These are phyloP conservation scores for Fusarium brachygibbosum DNA, from an alignment of 2,329 filamentous ascomycete species.

Conservation along the genomic window DNA sequence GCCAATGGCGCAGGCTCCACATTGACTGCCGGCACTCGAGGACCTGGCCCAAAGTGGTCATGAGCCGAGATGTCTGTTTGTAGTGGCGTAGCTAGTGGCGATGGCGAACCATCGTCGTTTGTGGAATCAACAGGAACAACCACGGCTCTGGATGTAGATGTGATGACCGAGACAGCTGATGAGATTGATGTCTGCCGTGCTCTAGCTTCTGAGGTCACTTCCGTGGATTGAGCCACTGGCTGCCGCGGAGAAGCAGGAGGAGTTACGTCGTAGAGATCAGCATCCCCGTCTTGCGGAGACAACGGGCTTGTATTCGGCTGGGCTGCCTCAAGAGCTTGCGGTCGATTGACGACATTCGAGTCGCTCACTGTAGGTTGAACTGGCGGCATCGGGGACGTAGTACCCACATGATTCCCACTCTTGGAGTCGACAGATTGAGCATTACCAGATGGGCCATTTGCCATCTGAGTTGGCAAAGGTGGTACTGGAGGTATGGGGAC, in stretches of 20 bases:
- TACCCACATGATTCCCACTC: constrained; percentile 20
- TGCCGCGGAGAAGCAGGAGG: constrained; percentile 59
- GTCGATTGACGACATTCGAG: constrained; percentile 49
- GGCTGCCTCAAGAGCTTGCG: constrained; percentile 44
- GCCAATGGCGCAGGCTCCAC: constrained; percentile 50
- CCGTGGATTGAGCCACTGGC: constrained; percentile 11
- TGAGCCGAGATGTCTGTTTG: constrained; percentile 19
- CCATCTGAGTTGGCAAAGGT: constrained; percentile 17
- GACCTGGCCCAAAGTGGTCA: constrained; percentile 12
- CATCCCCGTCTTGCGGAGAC: constrained; percentile 50
- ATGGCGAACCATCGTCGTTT: constrained; percentile 14
- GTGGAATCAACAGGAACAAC: constrained; percentile 29
- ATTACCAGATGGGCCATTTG: neutral
- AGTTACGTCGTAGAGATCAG: constrained; percentile 63
- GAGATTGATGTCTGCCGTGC: constrained; percentile 35
- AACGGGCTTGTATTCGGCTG: constrained; percentile 54
- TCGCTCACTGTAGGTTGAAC: constrained; percentile 56
- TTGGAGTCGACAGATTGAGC: constrained; percentile 10
- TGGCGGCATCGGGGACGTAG: constrained; percentile 30
- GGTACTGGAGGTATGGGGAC: constrained; percentile 16
- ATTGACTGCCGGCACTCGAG: constrained; percentile 48
- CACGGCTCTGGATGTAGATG: constrained; percentile 14
- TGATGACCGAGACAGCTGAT: constrained; percentile 27
- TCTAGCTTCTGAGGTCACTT: constrained; percentile 12
- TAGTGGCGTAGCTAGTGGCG: constrained; percentile 13